Percentiles rank a stretch among this genome's conserved stretches.
Conservation (phyloP, 768 basidiomycete genomes). For the Rhodotorula paludigena region DNA sequence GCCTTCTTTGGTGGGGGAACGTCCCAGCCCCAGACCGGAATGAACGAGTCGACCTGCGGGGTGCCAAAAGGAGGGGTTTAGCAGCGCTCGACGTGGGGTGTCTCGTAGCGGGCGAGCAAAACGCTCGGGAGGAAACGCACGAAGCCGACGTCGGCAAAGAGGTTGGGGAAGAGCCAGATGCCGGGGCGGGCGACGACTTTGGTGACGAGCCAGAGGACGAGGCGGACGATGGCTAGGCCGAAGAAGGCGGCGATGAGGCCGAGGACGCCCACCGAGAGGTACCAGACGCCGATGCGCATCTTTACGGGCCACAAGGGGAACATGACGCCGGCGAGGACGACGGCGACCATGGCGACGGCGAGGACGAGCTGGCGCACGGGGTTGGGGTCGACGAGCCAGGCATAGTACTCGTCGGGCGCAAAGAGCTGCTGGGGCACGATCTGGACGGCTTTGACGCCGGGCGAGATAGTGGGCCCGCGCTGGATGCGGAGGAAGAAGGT, state of each 20-base stretch:
- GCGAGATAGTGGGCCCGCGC: conserved; percentile 54
- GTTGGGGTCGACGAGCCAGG: conserved; percentile 93
- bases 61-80: conserved; percentile 58
- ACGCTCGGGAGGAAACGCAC: conserved; percentile 56
- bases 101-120: conserved; percentile 11
- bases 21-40: conserved; percentile 97
- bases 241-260: conserved; percentile 87
- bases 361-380: conserved; percentile 90
- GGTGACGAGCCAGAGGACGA: conserved; percentile 93
- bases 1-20: conserved; percentile 60
- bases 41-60: conserved; percentile 85
- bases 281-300: conserved; percentile 91
- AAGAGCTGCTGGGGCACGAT: conserved; percentile 77
- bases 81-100: conserved; percentile 63
- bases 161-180: conserved; percentile 97
- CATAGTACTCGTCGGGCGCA: conserved; percentile 75
- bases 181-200: conserved; percentile 77
- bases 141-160: conserved; percentile 97
- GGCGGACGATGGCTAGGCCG: conserved; percentile 76
- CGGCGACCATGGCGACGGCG: conserved; percentile 79
- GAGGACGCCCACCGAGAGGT: conserved; percentile 80
- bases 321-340: conserved; percentile 96
- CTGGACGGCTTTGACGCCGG: conserved; percentile 58
- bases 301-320: conserved; percentile 96
- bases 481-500: conserved; percentile 92